These are phyloP conservation scores for Penicillium macrosclerotiorum DNA, from an alignment of 495 filamentous ascomycete genomes.

Conservation along the genomic window DNA sequence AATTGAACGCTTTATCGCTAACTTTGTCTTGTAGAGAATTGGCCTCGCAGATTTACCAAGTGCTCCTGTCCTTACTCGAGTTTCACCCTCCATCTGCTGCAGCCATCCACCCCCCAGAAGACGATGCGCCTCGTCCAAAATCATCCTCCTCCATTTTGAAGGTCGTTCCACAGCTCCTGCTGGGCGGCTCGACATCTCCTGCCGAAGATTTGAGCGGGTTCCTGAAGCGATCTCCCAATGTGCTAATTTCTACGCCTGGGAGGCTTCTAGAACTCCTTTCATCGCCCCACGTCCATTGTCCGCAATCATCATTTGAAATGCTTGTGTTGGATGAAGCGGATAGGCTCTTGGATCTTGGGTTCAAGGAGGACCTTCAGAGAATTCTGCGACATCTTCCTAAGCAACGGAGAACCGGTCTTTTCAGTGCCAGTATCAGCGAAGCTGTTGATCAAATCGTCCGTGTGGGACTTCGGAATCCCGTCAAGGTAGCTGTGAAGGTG, in stretches of 20 bases:
- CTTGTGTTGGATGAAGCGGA: constrained; percentile 95
- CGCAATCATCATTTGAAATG: constrained; percentile 83
- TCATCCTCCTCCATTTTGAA: constrained; percentile 49
- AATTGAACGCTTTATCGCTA: constrained; percentile 7
- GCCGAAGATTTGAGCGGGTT: constrained; percentile 83
- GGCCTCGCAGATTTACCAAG: constrained; percentile 82
- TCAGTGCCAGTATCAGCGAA: constrained; percentile 89
- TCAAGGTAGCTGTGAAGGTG: constrained; percentile 90
- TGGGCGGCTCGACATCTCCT: constrained; percentile 81
- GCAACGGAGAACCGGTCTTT: constrained; percentile 88
- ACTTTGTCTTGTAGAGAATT: constrained; percentile 61
- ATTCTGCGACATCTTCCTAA: constrained; percentile 86
- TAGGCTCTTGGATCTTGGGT: constrained; percentile 88
- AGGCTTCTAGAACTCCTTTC: constrained; percentile 83
- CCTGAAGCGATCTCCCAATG: constrained; percentile 74
- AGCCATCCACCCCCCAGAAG: constrained; percentile 50
- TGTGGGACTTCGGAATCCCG: constrained; percentile 88
- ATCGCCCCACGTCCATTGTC: constrained; percentile 86
- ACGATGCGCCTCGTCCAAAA: constrained; percentile 54
- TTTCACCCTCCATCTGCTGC: constrained; percentile 81
- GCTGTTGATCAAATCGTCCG: constrained; percentile 89
- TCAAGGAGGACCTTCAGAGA: constrained; percentile 82
- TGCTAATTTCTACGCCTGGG: constrained; percentile 86
- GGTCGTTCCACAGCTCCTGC: constrained; percentile 80
- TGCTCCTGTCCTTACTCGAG: constrained; percentile 70